Evolutionary conservation across 352 stramenopile genomes (phyloP).

Genomic region (Phytophthora agathidicida): DNA sequence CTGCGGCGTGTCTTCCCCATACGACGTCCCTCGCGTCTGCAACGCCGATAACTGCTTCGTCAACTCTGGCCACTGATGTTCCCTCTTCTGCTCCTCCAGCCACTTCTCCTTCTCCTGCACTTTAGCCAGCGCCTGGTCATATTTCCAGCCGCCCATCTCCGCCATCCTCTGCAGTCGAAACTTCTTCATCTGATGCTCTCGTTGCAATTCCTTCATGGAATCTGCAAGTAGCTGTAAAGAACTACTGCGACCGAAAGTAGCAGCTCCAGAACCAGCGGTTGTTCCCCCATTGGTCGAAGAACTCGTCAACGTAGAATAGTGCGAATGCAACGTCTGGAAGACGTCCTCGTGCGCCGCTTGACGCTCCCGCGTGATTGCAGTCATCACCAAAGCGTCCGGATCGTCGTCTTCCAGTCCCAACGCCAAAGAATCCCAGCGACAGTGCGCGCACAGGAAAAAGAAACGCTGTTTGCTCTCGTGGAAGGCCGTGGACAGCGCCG

Average conservation of each 20-base stretch:
- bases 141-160: slow-evolving; percentile 80
- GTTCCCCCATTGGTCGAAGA: neutral
- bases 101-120: slow-evolving; percentile 64
- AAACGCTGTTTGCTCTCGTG: slow-evolving; percentile 60
- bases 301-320: slow-evolving; percentile 42
- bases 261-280: slow-evolving; percentile 5
- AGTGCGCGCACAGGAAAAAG: slow-evolving; percentile 87
- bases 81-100: slow-evolving; percentile 57
- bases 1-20: slow-evolving; percentile 3
- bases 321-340: slow-evolving; percentile 72
- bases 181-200: slow-evolving; percentile 88
- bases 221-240: slow-evolving; percentile 59
- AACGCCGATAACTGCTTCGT: slow-evolving; percentile 44
- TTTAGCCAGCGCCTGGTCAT: slow-evolving; percentile 61
- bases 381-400: slow-evolving; percentile 85
- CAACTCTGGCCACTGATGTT: slow-evolving; percentile 70
- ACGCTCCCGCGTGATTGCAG: slow-evolving; percentile 75
- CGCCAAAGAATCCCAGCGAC: slow-evolving; percentile 84
- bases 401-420: slow-evolving; percentile 74
- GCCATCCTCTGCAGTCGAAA: slow-evolving; percentile 62
- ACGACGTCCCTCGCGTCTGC: slow-evolving; percentile 16
- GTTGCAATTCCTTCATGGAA: slow-evolving; percentile 83
- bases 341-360: slow-evolving; percentile 75
- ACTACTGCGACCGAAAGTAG: slow-evolving; percentile 25
- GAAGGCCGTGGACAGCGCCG: slow-evolving; percentile 72